Percentiles rank a stretch among this genome's conserved stretches.
Evolutionary conservation across 805 yeast genomes (phyloP).

Genomic region (Saccharomycodes ludwigii): DNA sequence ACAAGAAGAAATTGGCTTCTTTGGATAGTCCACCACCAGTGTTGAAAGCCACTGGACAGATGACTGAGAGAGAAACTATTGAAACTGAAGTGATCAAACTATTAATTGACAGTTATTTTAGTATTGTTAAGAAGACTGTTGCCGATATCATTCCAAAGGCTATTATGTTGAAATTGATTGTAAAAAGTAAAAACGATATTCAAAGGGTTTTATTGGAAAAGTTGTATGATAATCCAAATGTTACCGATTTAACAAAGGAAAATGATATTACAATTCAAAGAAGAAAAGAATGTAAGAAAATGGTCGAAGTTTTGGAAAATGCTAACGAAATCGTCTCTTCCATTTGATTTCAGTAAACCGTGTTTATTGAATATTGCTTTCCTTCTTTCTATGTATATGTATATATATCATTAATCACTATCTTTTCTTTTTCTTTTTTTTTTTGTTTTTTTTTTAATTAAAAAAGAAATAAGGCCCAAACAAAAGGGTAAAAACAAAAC

Average conservation of each 20-base stretch:
- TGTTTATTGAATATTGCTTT: no score
- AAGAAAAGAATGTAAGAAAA: constrained; percentile 86
- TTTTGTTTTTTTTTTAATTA: no score
- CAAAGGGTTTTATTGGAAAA: constrained; percentile 84
- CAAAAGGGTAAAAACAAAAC: no score
- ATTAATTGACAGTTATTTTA: constrained; percentile 79
- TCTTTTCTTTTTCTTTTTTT: no score
- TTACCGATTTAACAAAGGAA: constrained; percentile 75
- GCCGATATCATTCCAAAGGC: constrained; percentile 94
- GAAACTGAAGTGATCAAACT: constrained; percentile 96
- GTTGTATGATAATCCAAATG: constrained; percentile 63
- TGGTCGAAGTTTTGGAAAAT: constrained; percentile 84
- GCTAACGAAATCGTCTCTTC: constrained; percentile 78
- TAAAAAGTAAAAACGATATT: constrained; percentile 71
- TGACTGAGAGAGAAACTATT: constrained; percentile 91
- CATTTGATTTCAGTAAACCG: no score
- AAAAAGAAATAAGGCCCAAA: no score
- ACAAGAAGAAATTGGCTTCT: constrained; percentile 84
- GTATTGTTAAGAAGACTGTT: constrained; percentile 85
- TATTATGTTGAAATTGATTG: constrained; percentile 82
- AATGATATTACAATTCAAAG: constrained; percentile 86
- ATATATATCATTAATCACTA: no score
- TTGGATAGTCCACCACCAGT: constrained; percentile 98
- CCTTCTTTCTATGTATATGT: no score
- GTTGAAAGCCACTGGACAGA: constrained; percentile 75